Evolutionary conservation across 345 rosid genomes (phyloP), one percentile per base, ranked within the genome.

Genomic region (Stellera chamaejasme): DNA sequence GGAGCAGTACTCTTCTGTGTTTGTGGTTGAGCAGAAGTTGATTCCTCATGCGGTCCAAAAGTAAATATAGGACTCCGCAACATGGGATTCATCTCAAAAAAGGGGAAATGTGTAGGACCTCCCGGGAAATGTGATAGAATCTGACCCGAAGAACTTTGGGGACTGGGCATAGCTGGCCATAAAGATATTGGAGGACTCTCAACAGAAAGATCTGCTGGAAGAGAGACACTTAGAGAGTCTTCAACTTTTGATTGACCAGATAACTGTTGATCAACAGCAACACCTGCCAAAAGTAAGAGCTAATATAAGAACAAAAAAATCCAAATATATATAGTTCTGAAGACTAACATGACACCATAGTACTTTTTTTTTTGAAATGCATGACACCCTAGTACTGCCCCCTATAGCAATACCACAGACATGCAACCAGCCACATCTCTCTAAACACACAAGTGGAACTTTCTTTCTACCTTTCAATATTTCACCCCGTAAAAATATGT

Each of bases 181-280:
- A 85, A 42, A 56, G 97, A 82, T 48, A 90, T 78, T 48, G 97
- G 97, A 9, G 82, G 79, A 13, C 79, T 94, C 58, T 94, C 99
- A 52, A 90, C 87, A 54, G 96, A 87, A 43, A 94, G 96, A 75
- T 94, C 99, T 52, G 95, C 96, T 25, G 97, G 99, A 54, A 94
- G 94, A 59, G 99, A 75, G 44, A 93, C 88, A 71, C 67, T 82
- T 45, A 93, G 77, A 59, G 96, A 76, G 67, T 94, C 95, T 74
- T 90, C 99, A 28, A 77, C 82, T 66, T 78, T 85, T 43, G 90
- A 78, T 58, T 67, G 88, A 76, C 76, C 72, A 56, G 77, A 74
- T 28, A 67, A 58, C 10, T 76, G 75, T 66, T 80, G 78, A 67
- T 75, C 82, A 65, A 68, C 72, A 62, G 65, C 72, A 28, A 65